Evolutionary conservation across 2,329 filamentous ascomycete species (phyloP).

Genomic region (Verticillium alfalfae): DNA sequence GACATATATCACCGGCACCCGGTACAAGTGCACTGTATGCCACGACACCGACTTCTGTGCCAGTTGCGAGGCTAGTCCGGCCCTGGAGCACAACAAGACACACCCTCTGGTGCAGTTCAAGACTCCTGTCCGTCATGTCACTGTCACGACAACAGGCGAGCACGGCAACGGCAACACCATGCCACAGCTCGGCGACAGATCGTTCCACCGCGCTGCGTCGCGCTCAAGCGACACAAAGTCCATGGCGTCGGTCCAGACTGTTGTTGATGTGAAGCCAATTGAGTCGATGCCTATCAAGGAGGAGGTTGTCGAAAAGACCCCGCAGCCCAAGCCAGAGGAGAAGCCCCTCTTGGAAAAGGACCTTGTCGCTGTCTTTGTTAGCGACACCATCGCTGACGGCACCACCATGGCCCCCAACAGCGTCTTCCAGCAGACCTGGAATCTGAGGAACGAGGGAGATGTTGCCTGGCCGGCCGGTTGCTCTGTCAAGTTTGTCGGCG

Average conservation of each 20-base stretch:
- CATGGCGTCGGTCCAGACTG: conserved; percentile 59
- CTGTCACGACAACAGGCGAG: conserved; percentile 78
- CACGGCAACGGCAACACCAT: conserved; percentile 61
- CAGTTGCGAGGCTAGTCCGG: conserved; percentile 83
- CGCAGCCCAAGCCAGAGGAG: conserved; percentile 16
- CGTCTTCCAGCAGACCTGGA: conserved; percentile 87
- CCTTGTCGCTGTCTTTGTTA: conserved; percentile 59
- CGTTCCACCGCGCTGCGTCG: conserved; percentile 28
- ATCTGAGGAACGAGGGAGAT: conserved; percentile 77
- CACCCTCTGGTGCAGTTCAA: conserved; percentile 97
- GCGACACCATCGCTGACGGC: conserved; percentile 75
- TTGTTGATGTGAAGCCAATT: conserved; percentile 62
- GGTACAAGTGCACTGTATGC: conserved; percentile 97
- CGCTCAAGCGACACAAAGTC: conserved; percentile 46
- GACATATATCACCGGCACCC: conserved; percentile 73
- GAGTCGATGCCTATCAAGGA: background rate
- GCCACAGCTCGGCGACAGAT: conserved; percentile 65
- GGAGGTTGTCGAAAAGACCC: conserved; percentile 18
- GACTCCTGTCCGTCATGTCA: conserved; percentile 83
- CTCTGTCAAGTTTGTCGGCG: conserved; percentile 85
- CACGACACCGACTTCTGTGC: conserved; percentile 93
- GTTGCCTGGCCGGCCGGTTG: conserved; percentile 82
- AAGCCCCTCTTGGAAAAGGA: conserved; percentile 17
- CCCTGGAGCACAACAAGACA: conserved; percentile 85
- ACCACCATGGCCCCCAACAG: conserved; percentile 64